Evolutionary conservation across 148 eudicot species (phyloP), one percentile per base, ranked within the genome.

Genomic region (Silene uniflora): DNA sequence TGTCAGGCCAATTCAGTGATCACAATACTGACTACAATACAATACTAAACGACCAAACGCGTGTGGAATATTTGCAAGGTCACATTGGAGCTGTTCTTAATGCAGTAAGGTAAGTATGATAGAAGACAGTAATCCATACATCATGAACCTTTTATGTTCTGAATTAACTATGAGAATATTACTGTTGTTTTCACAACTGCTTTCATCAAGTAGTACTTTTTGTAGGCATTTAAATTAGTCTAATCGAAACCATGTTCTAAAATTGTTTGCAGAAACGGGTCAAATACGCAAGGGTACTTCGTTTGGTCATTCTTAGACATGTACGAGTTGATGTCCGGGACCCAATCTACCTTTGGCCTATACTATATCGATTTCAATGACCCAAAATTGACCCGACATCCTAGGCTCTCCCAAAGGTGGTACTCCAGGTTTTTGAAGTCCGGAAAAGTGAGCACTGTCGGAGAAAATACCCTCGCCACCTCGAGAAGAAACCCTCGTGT

Each of bases 281-380:
- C 90, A 46, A 87, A 88, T 66, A 73, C 83, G 39, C 79, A 62
- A 75, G 93, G 93, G 12, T 91, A 87, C 62, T 87, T 89, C 75
- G 62, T 73, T 0, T 91, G 97, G 91, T 85, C 91, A 11, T 87
- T 88, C 84, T 7, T 91, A 64, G 97, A 91, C 73, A 71, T 87
- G 47, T 82, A 81, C 17, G 89, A 91, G 83, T 7, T 85, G 32
- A 42, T 91, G 73, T 81, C 59, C 16, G 91, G 88, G 49, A 85
- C 79, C 32, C 65, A 71, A 1, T 10, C 73, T 3, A 46, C 76
- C 2, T 88, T 69, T 17, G 97, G 97, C 23, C 62, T 88, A 49
- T 85, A 88, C 81, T 86, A 84, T 21, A 87, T 89, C 0, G 89
- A 91, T 73, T 81, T 85, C 74, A 76, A 84, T 14, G 91, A 88